Evolutionary conservation across 1,284 basidiomycete species (phyloP), one percentile per base, ranked within the genome.

Genomic region (Boletus smithii): DNA sequence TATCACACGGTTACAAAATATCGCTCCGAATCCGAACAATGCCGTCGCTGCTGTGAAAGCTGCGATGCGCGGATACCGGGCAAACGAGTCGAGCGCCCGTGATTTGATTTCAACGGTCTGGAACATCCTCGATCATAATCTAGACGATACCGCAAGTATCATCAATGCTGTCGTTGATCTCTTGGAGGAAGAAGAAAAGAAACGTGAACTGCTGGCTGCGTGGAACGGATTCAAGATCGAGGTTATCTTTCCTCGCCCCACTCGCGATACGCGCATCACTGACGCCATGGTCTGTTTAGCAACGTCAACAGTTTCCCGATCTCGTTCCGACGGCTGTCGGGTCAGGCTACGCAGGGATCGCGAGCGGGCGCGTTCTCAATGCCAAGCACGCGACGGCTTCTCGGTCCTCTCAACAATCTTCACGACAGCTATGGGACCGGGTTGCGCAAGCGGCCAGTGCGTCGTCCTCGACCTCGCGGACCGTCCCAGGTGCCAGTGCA

Each of bases 91-190:
- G 13, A 82, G 78, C 18, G 88, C 91, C 0, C 74, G 83, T 10
- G 94, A 97, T 66, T 74, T 97, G 58, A 83, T 97, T 39, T 86
- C 86, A 34, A 95, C 91, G 0, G 75, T 95, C 10, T 94, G 85
- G 80, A 88, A 84, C 57, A 77, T 97, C 16, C 73, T 97, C 13
- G 90, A 95, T 54, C 72, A 79, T 31, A 80, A 90, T 55, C 65
- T 87, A 22, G 91, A 95, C 46, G 74, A 83, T 17, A 89, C 90
- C 0, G 83, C 83, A 0, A 83, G 83, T 46, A 77, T 97, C 30
- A 74, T 95, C 35, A 88, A 86, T 49, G 76, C 83, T 6, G 74
- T 95, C 16, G 83, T 92, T 8, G 88, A 91, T 54, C 67, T 91
- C 8, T 67, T 95, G n/a, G 87, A 88, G 3, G 88, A 91, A 39